Base-by-base conservation (phyloP, 129 eudicot genomes). In the Oenanthe sinensis region DNA sequence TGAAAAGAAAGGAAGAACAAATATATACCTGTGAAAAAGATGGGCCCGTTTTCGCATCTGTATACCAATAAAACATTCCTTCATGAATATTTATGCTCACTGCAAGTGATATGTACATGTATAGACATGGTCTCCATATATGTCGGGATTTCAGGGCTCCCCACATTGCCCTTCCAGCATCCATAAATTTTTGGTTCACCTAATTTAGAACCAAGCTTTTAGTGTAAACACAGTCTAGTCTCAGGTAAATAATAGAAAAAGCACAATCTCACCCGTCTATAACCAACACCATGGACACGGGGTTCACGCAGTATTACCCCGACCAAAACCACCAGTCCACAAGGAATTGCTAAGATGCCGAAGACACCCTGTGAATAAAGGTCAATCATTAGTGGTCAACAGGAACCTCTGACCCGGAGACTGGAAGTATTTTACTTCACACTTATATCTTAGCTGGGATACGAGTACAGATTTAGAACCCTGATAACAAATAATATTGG, bases 31-130 rank as follows among this genome's bases (percentile, higher is more conserved):
- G 89, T 16, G 99, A 90, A 85, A 95, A 95, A 77, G 82, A 73
- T 2, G 97, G 99, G 76, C 99, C 99, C 0, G 55, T 77, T 75
- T 82, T 83, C 48, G 97, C 85, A 88, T 92, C 97, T 14, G 99
- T 95, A 67, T 72, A 89, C 99, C 99, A 95, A 79, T 91, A 95
- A 84, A 95, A 95, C 99, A 95, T 86, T 79, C 99, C 99, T 82
- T 95, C 97, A 68, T 89, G 86, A 78, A 90, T 90, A 77, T 88
- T 82, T 55, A 95, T 76, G 71, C 95, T 87, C 84, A 90, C 42
- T 48, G 95, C 96, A 54, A 92, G 89, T 55, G 97, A 92, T 43
- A 95, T 74, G 85, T 92, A 95, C 99, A 95, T 92, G 78, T 92
- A 95, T 85, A 95, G 79, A 85, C 97, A 90, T 0, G 97, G 97